Conservation (phyloP, 2,329 filamentous ascomycete genomes). For the Aureobasidium subglaciale region DNA sequence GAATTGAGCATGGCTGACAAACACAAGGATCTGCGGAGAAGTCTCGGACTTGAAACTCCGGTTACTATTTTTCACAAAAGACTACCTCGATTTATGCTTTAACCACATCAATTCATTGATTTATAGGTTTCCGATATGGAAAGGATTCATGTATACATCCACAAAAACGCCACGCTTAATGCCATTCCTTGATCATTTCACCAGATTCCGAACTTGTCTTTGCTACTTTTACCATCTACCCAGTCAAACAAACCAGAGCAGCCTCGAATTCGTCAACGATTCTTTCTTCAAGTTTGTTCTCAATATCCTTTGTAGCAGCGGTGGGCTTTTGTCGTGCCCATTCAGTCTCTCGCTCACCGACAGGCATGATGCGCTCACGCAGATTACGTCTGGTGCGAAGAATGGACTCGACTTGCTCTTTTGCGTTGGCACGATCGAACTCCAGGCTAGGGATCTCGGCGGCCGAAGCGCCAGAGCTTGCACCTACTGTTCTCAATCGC, state of each 20-base stretch:
- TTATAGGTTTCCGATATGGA: too few species aligned
- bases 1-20: too few species aligned
- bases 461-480: constrained; percentile 51
- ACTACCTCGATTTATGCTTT: too few species aligned
- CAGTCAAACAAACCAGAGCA: constrained; percentile 13
- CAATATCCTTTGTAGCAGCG: constrained; percentile 34
- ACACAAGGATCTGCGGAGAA: not conserved
- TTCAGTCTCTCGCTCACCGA: constrained; percentile 64
- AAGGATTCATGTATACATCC: not conserved
- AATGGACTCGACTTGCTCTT: constrained; percentile 79
- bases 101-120: too few species aligned
- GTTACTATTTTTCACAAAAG: not conserved
- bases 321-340: constrained; percentile 40
- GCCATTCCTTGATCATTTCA: not conserved
- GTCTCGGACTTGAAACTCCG: not conserved
- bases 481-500: constrained; percentile 56
- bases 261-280: constrained; percentile 61
- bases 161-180: constrained; percentile 6
- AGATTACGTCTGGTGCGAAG: constrained; percentile 57
- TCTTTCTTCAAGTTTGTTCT: constrained; percentile 68
- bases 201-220: not conserved
- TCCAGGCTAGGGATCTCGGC: constrained; percentile 62
- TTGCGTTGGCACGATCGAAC: constrained; percentile 65
- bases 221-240: not conserved
- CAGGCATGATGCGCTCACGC: constrained; percentile 64